Base-by-base conservation (phyloP, 352 stramenopile genomes). In the Globisporangium barbulae region DNA sequence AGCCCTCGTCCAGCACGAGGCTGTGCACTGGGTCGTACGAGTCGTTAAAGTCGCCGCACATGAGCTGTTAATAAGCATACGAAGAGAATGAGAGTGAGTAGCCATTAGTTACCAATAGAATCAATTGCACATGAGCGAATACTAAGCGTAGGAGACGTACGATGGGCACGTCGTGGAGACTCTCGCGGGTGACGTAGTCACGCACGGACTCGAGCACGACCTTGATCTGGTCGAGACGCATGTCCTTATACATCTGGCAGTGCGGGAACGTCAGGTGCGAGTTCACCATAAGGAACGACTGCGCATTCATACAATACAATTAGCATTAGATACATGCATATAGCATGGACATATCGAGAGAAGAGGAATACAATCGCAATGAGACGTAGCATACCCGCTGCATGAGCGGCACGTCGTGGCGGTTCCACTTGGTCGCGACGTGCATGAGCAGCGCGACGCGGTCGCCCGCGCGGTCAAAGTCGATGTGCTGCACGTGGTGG, bases 1-100 rank as follows among this genome's bases (percentile, higher is more conserved):
- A 95, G 28, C 84, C 84, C 44, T 93, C 70, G 22, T 81, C 74
- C 50, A 83, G 79, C 63, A 95, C 81, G 35, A 88, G 76, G 31
- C 85, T 71, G 61, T 95, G 87, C 31, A 95, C 86, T 0, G 84
- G 79, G 59, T 95, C 86, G 55, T 95, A 84, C 59, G 85, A 90
- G 65, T 95, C 86, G 58, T 95, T 95, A 61, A 95, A 95, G 72
- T 95, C 86, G 53, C 86, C 86, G 53, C 86, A 92, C 67, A 95
- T 88, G 56, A 91, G 66, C 72, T 79, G 54, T 39, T 58, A 22
- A 39, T n/a, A 57, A n/a, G 15, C 22, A 54, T 31, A 56, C 13
- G 19, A 48, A 9, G 35, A 25, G n/a, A 39, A 8, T 28, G 25
- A 28, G 21, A 15, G 41, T 58, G 1, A 55, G 22, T 39, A 54